Percentiles rank a stretch among this genome's conserved stretches.
Conservation (phyloP, 176 grass and related monocot species). For the Echinochloa phyllopogon region DNA sequence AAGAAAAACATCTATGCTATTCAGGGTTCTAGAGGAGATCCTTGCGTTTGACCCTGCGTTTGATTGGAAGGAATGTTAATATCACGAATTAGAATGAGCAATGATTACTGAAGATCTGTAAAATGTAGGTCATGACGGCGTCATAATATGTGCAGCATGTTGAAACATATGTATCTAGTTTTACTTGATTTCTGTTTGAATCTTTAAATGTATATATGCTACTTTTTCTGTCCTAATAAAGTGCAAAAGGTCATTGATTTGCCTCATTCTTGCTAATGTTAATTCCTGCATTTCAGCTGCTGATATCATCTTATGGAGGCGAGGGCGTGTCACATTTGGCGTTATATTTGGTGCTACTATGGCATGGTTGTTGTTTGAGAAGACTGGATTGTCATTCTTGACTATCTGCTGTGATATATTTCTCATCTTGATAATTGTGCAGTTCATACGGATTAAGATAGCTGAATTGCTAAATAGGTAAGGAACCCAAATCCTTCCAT, state of each 20-base stretch:
- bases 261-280: constrained; percentile 20
- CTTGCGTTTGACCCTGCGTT: background rate
- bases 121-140: background rate
- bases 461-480: constrained; percentile 77
- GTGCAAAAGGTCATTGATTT: background rate
- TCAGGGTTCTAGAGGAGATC: background rate
- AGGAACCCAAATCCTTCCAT: constrained; percentile 37
- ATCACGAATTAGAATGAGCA: background rate
- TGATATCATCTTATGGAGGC: constrained; percentile 94
- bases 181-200: constrained; percentile 23
- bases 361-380: constrained; percentile 89
- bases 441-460: constrained; percentile 66
- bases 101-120: background rate
- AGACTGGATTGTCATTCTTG: constrained; percentile 88
- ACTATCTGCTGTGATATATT: constrained; percentile 89
- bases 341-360: constrained; percentile 70
- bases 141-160: background rate
- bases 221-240: constrained; percentile 34
- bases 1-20: background rate
- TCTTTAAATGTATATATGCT: background rate
- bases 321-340: constrained; percentile 55
- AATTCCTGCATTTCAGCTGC: constrained; percentile 63
- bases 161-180: background rate
- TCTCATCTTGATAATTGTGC: constrained; percentile 80
- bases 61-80: background rate